phyloP scores from a whole-genome alignment of 805 yeast species.

The Cyberlindnera euphorbiae region DNA sequence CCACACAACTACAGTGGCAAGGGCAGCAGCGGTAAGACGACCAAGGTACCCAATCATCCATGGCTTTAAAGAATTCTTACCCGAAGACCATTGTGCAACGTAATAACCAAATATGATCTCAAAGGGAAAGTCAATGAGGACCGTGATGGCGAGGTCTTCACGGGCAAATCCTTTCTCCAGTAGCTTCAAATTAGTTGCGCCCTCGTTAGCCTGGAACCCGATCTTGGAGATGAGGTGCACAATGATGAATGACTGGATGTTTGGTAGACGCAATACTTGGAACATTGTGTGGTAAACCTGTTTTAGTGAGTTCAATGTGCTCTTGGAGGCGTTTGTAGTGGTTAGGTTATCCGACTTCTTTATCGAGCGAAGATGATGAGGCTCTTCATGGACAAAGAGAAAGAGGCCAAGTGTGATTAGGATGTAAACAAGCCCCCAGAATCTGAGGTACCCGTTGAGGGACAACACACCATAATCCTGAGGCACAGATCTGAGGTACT shows the following conservation, averaged over 20 bases:
- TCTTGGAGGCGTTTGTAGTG: constrained; percentile 19
- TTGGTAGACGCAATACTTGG: constrained; percentile 60
- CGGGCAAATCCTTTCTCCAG: constrained; percentile 88
- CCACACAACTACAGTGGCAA: constrained; percentile 71
- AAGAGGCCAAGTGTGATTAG: constrained; percentile 59
- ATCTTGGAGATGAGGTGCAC: constrained; percentile 79
- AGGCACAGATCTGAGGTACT: constrained; percentile 64
- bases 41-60: constrained; percentile 90
- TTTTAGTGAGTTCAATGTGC: constrained; percentile 30
- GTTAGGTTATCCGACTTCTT: constrained; percentile 29
- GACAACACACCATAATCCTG: constrained; percentile 60
- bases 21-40: constrained; percentile 63
- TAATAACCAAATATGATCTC: constrained; percentile 93
- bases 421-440: constrained; percentile 74
- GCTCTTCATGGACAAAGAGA: constrained; percentile 66
- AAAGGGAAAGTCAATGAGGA: constrained; percentile 91
- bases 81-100: constrained; percentile 92
- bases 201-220: constrained; percentile 94
- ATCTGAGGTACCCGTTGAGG: constrained; percentile 66
- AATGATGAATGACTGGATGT: constrained; percentile 67
- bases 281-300: constrained; percentile 63
- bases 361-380: constrained; percentile 37
- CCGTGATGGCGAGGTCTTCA: constrained; percentile 91
- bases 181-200: constrained; percentile 87
- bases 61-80: constrained; percentile 69